Conservation (phyloP, 2,329 filamentous ascomycete species). For the Aspergillus piperis region DNA sequence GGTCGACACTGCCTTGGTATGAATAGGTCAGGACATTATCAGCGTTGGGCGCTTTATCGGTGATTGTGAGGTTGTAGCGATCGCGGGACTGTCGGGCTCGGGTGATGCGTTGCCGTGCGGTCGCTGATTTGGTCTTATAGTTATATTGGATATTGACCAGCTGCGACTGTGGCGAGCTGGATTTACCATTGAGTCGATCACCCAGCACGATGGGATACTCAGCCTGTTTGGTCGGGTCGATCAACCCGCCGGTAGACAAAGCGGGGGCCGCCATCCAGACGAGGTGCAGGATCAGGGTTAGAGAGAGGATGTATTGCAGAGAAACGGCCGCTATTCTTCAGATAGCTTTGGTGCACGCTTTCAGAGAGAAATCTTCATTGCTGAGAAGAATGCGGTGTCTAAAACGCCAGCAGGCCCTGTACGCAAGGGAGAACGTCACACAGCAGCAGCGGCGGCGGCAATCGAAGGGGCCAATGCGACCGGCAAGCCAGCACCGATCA, state of each 20-base stretch:
- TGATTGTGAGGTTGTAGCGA: conserved; percentile 44
- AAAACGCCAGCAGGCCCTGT: conserved; percentile 10
- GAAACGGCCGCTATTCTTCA: conserved; percentile 10
- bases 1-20: conserved; percentile 45
- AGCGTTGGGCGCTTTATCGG: conserved; percentile 43
- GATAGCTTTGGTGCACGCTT: conserved; percentile 8
- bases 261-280: conserved; percentile 37
- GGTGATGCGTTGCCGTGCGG: conserved; percentile 42
- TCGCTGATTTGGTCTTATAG: conserved; percentile 47
- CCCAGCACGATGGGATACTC: conserved; percentile 51
- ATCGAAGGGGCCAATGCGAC: conserved; percentile 7
- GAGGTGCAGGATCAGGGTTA: conserved; percentile 11
- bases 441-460: conserved; percentile 9
- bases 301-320: background rate
- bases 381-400: conserved; percentile 4
- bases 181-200: conserved; percentile 40
- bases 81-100: conserved; percentile 35
- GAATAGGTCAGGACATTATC: conserved; percentile 42
- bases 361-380: conserved; percentile 15
- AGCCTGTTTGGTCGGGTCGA: conserved; percentile 48
- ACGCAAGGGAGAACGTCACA: conserved; percentile 27
- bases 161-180: conserved; percentile 21
- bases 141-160: conserved; percentile 50
- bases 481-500: conserved; percentile 16
- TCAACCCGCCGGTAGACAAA: conserved; percentile 34